Percentiles rank a stretch among this genome's conserved stretches.
These are phyloP conservation scores for Sarcodon aspratus DNA, from an alignment of 768 basidiomycete species.

Conservation along the genomic window DNA sequence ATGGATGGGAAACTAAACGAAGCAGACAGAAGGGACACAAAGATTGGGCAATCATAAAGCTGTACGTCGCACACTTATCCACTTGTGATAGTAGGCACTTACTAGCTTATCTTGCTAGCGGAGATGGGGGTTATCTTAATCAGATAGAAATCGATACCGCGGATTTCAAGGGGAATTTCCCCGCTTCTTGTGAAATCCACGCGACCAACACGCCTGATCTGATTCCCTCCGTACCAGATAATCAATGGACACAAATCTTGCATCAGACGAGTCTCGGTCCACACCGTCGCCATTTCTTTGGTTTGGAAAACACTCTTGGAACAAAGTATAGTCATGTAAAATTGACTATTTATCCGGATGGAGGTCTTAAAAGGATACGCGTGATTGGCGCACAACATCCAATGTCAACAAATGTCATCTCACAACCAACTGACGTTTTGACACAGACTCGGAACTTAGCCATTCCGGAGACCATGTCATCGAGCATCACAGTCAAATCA, in stretches of 20 bases:
- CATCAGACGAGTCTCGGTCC: slow-evolving; percentile 76
- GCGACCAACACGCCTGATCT: slow-evolving; percentile 32
- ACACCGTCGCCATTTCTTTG: slow-evolving; percentile 83
- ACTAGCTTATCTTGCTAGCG: slow-evolving; percentile 30
- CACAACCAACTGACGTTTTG: not conserved
- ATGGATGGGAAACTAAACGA: slow-evolving; percentile 97
- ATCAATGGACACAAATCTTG: slow-evolving; percentile 62
- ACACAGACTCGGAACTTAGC: not conserved
- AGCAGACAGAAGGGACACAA: slow-evolving; percentile 71
- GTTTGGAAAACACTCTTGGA: slow-evolving; percentile 53
- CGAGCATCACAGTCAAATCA: not conserved
- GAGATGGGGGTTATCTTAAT: slow-evolving; percentile 61
- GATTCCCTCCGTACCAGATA: slow-evolving; percentile 9
- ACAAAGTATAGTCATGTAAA: slow-evolving; percentile 71
- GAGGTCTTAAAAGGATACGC: slow-evolving; percentile 90
- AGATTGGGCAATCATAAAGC: slow-evolving; percentile 84
- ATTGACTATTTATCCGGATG: slow-evolving; percentile 88
- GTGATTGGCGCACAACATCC: slow-evolving; percentile 46
- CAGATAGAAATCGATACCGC: slow-evolving; percentile 85
- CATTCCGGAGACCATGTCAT: slow-evolving; percentile 3
- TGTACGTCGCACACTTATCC: slow-evolving; percentile 39
- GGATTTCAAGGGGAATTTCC: slow-evolving; percentile 95
- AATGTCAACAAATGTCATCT: slow-evolving; percentile 14
- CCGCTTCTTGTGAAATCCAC: slow-evolving; percentile 76
- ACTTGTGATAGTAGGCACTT: not conserved